Evolutionary conservation across 768 basidiomycete genomes (phyloP).

Genomic region (Boletus vermiculosoides): DNA sequence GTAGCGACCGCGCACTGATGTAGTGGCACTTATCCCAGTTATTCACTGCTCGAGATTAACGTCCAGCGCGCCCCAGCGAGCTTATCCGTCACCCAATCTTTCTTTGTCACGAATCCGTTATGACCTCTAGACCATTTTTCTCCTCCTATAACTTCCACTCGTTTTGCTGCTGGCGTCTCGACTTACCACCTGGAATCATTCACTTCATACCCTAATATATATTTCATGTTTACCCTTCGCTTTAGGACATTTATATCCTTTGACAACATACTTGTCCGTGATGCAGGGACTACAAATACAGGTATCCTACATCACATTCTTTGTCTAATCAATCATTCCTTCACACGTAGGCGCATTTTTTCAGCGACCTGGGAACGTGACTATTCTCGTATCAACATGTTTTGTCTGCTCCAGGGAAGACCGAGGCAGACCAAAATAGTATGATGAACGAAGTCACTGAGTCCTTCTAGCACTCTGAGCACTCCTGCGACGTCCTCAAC

Average conservation of each 20-base stretch:
- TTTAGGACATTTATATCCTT: not conserved
- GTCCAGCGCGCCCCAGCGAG: not conserved
- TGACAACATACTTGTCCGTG: not conserved
- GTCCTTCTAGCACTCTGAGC: too few relatives aligned
- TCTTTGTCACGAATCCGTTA: not conserved
- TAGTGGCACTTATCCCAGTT: not conserved
- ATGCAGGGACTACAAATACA: not conserved
- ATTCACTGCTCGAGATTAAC: not conserved
- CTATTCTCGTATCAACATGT: not conserved
- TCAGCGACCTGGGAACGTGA: not conserved
- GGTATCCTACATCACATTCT: slow-evolving; percentile 10
- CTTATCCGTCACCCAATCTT: not conserved
- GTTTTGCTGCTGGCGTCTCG: slow-evolving; percentile 7
- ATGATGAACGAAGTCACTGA: not conserved
- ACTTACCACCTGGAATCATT: not conserved
- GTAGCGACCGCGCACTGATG: slow-evolving; percentile 20
- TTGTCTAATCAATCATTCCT: slow-evolving; percentile 2
- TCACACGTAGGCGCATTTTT: not conserved
- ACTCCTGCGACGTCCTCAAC: not conserved
- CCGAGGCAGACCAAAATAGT: not conserved
- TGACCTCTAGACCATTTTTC: slow-evolving; percentile 2
- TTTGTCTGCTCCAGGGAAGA: not conserved
- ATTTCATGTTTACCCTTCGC: not conserved
- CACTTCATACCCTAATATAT: slow-evolving; percentile 8
- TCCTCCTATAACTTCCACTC: slow-evolving; percentile 13